These are phyloP conservation scores for Pleoardoris graminearum DNA, from an alignment of 2,329 filamentous ascomycete species.

Conservation along the genomic window DNA sequence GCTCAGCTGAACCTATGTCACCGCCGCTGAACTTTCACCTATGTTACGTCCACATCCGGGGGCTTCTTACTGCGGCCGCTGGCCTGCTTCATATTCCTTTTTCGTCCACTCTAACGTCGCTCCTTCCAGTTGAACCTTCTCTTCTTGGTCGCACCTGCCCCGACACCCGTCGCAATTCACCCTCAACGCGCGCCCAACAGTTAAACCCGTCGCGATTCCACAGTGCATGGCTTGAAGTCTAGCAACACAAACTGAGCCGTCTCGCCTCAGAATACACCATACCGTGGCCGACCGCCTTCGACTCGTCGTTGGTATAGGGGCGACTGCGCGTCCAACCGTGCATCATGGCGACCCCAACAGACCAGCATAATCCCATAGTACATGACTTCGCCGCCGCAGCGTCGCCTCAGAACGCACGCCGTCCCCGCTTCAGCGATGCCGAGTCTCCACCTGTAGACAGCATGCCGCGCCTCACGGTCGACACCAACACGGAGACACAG, in stretches of 20 bases:
- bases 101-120: not conserved
- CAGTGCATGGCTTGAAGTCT: not conserved
- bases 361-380: constrained; percentile 26
- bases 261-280: not conserved
- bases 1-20: not conserved
- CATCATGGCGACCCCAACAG: constrained; percentile 30
- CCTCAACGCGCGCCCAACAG: too few relatives aligned
- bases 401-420: constrained; percentile 16
- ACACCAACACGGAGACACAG: constrained; percentile 31
- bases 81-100: not conserved
- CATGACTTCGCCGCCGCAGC: constrained; percentile 39
- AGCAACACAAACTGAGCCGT: not conserved
- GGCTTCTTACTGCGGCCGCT: not conserved
- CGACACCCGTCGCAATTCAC: not conserved
- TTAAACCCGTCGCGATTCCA: not conserved
- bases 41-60: not conserved
- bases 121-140: not conserved
- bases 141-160: not conserved
- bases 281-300: not conserved
- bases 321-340: not conserved
- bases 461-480: constrained; percentile 22
- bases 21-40: not conserved
- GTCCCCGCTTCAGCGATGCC: not conserved
- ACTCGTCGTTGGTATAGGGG: not conserved
- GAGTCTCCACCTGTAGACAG: not conserved